These are phyloP conservation scores for Chernovozyma aurita DNA, from an alignment of 1,139 yeast species.

Conservation along the genomic window DNA sequence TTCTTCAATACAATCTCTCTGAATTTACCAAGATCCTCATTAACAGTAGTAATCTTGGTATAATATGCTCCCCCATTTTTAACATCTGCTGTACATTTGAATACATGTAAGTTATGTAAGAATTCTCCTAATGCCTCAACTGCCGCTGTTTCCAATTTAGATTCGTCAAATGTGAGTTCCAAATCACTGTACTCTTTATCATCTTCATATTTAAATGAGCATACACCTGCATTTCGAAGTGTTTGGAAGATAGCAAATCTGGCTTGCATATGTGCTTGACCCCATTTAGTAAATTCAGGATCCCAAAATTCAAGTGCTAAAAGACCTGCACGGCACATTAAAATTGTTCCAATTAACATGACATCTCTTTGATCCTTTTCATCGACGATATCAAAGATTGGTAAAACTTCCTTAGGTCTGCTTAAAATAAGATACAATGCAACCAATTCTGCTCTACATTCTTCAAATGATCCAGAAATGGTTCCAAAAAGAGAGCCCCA, in stretches of 20 bases:
- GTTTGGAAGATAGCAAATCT: conserved; percentile 79
- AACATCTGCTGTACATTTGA: conserved; percentile 72
- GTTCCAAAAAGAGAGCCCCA: conserved; percentile 87
- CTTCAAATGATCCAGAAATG: conserved; percentile 83
- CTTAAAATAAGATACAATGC: conserved; percentile 78
- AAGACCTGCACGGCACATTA: conserved; percentile 87
- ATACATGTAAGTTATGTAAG: conserved; percentile 67
- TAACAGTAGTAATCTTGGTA: conserved; percentile 61
- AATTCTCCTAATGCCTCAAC: conserved; percentile 71
- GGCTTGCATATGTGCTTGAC: conserved; percentile 96
- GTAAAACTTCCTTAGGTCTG: conserved; percentile 51
- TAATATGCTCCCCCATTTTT: conserved; percentile 61
- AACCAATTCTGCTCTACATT: conserved; percentile 88
- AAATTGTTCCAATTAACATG: conserved; percentile 61
- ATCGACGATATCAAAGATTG: conserved; percentile 64
- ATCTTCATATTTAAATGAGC: conserved; percentile 45
- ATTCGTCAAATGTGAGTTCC: conserved; percentile 51
- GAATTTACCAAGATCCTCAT: conserved; percentile 55
- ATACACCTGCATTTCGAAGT: conserved; percentile 66
- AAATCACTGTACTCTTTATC: conserved; percentile 54
- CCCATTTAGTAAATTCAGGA: conserved; percentile 78
- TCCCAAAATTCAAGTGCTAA: conserved; percentile 84
- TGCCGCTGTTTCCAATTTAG: conserved; percentile 63
- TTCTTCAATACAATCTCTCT: conserved; percentile 66
- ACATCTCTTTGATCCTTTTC: conserved; percentile 60